These are phyloP conservation scores for Warburgia ugandensis DNA, from an alignment of 164 flowering plant genomes.

Conservation along the genomic window DNA sequence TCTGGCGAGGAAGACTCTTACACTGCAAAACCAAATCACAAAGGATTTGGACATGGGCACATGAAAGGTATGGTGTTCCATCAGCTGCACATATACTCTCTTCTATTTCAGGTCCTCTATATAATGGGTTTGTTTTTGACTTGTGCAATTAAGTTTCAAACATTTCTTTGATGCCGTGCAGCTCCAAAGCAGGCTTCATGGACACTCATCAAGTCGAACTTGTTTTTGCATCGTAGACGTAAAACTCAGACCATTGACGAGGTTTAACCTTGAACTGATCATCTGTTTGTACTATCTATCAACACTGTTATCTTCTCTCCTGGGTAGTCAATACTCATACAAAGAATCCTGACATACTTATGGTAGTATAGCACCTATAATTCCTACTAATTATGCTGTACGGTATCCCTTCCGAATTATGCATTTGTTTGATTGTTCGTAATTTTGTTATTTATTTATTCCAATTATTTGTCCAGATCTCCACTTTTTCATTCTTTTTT, in stretches of 20 bases:
- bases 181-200: conserved; percentile 49
- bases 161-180: conserved; percentile 22
- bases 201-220: conserved; percentile 52
- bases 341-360: too few relatives aligned
- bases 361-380: too few relatives aligned
- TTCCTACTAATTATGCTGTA: too few relatives aligned
- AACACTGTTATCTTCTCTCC: neutral
- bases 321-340: too few relatives aligned
- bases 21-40: conserved; percentile 20
- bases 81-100: neutral
- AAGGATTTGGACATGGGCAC: conserved; percentile 20
- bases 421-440: too few relatives aligned
- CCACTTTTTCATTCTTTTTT: too few relatives aligned
- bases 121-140: neutral
- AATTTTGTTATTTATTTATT: too few relatives aligned
- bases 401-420: too few relatives aligned
- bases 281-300: neutral
- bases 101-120: neutral
- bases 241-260: conserved; percentile 82
- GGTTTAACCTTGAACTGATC: conserved; percentile 31
- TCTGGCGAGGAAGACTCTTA: conserved; percentile 68
- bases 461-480: too few relatives aligned
- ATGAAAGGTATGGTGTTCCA: conserved; percentile 30
- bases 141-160: neutral
- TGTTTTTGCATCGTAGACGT: conserved; percentile 81